These are phyloP conservation scores for Eremothecium cymbalariae DNA, from an alignment of 1,139 yeast genomes.

Conservation along the genomic window DNA sequence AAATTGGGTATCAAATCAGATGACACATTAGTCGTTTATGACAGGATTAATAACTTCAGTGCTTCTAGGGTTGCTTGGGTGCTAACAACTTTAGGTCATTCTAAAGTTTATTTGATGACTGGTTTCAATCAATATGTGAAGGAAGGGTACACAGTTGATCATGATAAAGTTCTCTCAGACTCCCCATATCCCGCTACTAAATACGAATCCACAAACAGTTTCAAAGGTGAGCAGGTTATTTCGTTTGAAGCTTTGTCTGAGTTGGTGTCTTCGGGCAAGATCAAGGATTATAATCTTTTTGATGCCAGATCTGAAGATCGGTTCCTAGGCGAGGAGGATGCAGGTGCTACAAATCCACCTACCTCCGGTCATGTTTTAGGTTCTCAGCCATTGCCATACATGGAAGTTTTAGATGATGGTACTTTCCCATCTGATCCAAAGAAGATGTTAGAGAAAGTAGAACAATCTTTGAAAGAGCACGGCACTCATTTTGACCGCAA, in stretches of 20 bases:
- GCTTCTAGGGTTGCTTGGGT: conserved; percentile 93
- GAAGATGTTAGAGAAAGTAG: conserved; percentile 18
- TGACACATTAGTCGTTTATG: conserved; percentile 75
- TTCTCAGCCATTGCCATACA: conserved; percentile 69
- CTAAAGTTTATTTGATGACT: conserved; percentile 57
- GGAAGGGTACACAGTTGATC: conserved; percentile 36
- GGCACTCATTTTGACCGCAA: conserved; percentile 33
- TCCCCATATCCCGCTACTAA: conserved; percentile 36
- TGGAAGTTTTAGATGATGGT: conserved; percentile 45
- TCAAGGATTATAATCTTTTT: conserved; percentile 46
- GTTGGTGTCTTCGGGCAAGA: conserved; percentile 41
- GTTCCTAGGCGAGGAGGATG: conserved; percentile 65
- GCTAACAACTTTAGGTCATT: conserved; percentile 67
- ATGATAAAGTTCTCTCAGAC: conserved; percentile 15
- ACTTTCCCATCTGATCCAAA: conserved; percentile 32
- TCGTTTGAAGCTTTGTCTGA: conserved; percentile 40
- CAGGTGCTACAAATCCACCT: conserved; percentile 84
- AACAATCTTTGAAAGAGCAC: conserved; percentile 15
- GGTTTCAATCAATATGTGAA: conserved; percentile 49
- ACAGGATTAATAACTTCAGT: conserved; percentile 73
- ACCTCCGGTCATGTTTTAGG: conserved; percentile 87
- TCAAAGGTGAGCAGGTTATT: conserved; percentile 58
- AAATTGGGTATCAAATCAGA: conserved; percentile 35
- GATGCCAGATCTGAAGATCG: conserved; percentile 79
- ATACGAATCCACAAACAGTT: conserved; percentile 42